Base-by-base conservation (phyloP, 2,329 filamentous ascomycete species). In the Ascosphaera apis region DNA sequence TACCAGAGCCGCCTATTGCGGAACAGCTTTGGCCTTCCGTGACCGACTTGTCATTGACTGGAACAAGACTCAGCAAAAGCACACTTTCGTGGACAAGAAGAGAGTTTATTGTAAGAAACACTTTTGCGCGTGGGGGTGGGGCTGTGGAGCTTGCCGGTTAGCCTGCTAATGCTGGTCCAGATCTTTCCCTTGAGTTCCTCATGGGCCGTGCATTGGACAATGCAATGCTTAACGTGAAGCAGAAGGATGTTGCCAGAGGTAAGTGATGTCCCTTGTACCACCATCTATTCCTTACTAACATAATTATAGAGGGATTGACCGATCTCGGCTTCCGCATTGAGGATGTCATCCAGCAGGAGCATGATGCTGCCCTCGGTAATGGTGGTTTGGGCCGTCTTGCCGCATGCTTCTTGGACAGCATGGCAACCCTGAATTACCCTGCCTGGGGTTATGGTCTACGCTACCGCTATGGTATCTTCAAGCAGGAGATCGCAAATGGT, bases 401-500 rank as follows among this genome's bases (percentile, higher is more conserved):
- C 11, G 88, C 88, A 28, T 98, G 88, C 60, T 92, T 95, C 65
- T 70, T 98, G 43, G 88, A 98, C 62, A 93, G 84, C 47, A 63
- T 98, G 51, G 88, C 88, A 16, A 86, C 83, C 8, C 67, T 98
- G 47, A 91, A 93, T 62, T 93, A 78, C 54, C 81, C 88, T 7
- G 88, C 88, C 15, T 98, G 88, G 88, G 88, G 88, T 25, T 98
- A 98, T 49, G 88, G 86, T 37, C 63, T 98, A 45, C 73, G 88
- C 50, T 98, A 98, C 63, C 69, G 83, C 54, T 95, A 95, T 53
- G 80, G 80, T 52, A 98, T 98, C 54, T 98, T 98, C 72, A 95
- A 95, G 63, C 88, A 98, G 62, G 88, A 95, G 62, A 95, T 98
- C 48, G 75, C 93, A 40, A 79, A 95, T 50, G 88, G 88, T 39